Evolutionary conservation across 139 green algal species (phyloP).

Genomic region (Chlorella sp.): DNA sequence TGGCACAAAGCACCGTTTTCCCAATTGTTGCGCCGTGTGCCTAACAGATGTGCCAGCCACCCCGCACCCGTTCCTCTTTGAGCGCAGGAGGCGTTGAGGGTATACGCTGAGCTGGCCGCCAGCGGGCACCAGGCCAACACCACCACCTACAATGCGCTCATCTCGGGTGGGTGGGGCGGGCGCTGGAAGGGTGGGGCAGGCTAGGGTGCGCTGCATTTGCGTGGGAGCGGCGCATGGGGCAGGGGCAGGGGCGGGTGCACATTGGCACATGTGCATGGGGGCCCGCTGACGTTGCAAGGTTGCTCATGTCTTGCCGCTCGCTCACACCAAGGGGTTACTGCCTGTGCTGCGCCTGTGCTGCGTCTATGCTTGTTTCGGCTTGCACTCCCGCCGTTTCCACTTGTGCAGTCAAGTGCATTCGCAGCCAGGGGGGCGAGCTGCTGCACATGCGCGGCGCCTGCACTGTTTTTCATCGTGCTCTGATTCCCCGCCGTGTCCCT

Average conservation of each 20-base stretch:
- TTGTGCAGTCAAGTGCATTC: slow-evolving; percentile 45
- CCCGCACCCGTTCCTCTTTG: background rate
- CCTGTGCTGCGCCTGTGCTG: background rate
- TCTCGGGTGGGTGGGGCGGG: slow-evolving; percentile 44
- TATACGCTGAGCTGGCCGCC: slow-evolving; percentile 60
- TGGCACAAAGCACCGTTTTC: background rate
- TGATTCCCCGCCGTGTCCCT: too few relatives aligned
- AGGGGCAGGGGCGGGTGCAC: background rate
- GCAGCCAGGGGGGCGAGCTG: slow-evolving; percentile 62
- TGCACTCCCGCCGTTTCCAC: too few relatives aligned
- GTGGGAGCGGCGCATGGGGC: too few relatives aligned
- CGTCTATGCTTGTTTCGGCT: too few relatives aligned
- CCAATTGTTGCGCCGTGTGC: too few relatives aligned
- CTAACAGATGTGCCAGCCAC: too few relatives aligned
- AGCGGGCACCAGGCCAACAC: slow-evolving; percentile 72
- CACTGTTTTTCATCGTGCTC: too few relatives aligned
- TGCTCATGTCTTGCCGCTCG: too few relatives aligned
- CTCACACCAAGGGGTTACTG: too few relatives aligned
- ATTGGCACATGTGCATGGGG: too few relatives aligned
- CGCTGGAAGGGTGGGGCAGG: background rate
- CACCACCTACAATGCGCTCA: slow-evolving; percentile 83
- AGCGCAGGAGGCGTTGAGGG: slow-evolving; percentile 48
- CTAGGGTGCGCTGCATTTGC: too few relatives aligned
- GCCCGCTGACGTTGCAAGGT: background rate
- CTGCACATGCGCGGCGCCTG: too few relatives aligned